phyloP scores from a whole-genome alignment of 352 stramenopile species.

The Pythium scleroteichum region DNA sequence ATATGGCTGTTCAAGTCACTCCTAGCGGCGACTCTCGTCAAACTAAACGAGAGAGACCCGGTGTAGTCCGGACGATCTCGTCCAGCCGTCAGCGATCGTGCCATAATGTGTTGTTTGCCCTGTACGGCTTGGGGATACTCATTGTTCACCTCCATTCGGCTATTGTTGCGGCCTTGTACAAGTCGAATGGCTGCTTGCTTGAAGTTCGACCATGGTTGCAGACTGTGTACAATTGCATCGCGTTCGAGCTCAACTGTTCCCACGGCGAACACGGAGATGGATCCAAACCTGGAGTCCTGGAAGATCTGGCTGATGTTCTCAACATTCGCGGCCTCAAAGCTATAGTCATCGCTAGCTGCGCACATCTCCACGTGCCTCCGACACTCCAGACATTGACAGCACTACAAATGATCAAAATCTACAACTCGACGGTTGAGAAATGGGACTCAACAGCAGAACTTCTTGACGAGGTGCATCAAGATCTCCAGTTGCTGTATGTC shows the following conservation, averaged over 20 bases:
- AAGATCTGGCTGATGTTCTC: not conserved
- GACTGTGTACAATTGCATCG: conserved; percentile 4
- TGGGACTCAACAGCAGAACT: conserved; percentile 21
- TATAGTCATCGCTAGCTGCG: conserved; percentile 26
- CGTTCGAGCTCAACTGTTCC: conserved; percentile 25
- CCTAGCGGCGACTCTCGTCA: too few relatives aligned
- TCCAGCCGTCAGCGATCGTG: too few relatives aligned
- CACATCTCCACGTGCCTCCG: conserved; percentile 17
- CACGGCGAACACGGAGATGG: conserved; percentile 5
- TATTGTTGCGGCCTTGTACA: not conserved
- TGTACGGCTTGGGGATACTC: conserved; percentile 18
- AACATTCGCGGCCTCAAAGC: conserved; percentile 1
- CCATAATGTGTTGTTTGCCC: conserved; percentile 1
- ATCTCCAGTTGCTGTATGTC: conserved; percentile 18
- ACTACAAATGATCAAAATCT: conserved; percentile 21
- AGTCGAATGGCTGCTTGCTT: conserved; percentile 9
- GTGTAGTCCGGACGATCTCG: too few relatives aligned
- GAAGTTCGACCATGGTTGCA: conserved; percentile 27
- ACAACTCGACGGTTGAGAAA: conserved; percentile 29
- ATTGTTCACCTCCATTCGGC: conserved; percentile 16
- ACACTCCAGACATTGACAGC: conserved; percentile 8
- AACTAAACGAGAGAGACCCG: too few relatives aligned
- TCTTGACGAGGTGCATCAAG: conserved; percentile 5
- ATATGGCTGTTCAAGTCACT: too few relatives aligned
- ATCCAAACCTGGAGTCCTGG: not conserved